phyloP scores from a whole-genome alignment of 2,329 filamentous ascomycete species.

The Trichoderma lentiforme region DNA sequence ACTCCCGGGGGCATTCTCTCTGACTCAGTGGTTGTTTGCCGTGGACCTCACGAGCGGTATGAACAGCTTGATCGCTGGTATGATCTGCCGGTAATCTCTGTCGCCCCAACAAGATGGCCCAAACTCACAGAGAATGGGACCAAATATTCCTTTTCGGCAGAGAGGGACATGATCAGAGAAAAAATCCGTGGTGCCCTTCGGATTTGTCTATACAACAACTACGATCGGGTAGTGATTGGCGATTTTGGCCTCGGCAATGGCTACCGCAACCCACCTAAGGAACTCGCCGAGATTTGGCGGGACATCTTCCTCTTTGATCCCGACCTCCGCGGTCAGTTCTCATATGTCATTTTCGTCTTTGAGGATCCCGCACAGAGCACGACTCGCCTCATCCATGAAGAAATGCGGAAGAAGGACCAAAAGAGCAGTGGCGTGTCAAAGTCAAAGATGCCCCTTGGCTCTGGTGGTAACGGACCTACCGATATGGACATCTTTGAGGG shows the following conservation, averaged over 20 bases:
- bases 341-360: constrained; percentile 62
- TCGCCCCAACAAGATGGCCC: constrained; percentile 68
- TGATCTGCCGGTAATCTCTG: constrained; percentile 68
- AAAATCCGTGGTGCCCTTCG: constrained; percentile 69
- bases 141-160: constrained; percentile 68
- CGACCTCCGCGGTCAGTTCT: constrained; percentile 59
- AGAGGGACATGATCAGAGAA: constrained; percentile 67
- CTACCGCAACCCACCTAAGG: constrained; percentile 62
- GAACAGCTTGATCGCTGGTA: constrained; percentile 53
- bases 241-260: constrained; percentile 64
- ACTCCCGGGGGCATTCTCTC: constrained; percentile 68
- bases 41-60: constrained; percentile 66
- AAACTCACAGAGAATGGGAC: constrained; percentile 66
- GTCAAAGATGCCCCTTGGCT: constrained; percentile 33
- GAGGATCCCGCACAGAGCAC: constrained; percentile 56
- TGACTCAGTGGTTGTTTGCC: constrained; percentile 68
- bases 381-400: constrained; percentile 50
- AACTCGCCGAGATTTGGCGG: constrained; percentile 63
- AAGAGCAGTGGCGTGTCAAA: constrained; percentile 32
- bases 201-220: constrained; percentile 62
- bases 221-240: constrained; percentile 57
- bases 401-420: constrained; percentile 51
- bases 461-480: constrained; percentile 31
- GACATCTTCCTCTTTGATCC: constrained; percentile 62
- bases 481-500: constrained; percentile 54